Evolutionary conservation across 768 basidiomycete genomes (phyloP).

Genomic region (Candolleomyces eurysporus): DNA sequence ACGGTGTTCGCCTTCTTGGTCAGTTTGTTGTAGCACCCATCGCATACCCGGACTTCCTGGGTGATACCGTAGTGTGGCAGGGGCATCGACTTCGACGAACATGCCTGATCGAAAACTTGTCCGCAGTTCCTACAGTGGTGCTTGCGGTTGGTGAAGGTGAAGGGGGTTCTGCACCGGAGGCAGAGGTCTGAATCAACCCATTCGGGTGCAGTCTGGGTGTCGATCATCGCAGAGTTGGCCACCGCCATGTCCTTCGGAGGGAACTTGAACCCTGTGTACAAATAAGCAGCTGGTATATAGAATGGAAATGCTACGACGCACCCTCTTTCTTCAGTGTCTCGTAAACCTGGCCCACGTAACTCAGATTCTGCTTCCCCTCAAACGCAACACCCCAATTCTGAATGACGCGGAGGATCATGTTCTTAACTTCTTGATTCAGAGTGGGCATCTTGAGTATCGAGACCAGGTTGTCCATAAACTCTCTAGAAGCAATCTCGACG

Average conservation of each 20-base stretch:
- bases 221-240: conserved; percentile 81
- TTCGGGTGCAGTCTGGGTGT: conserved; percentile 89
- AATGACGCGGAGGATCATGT: conserved; percentile 70
- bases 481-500: conserved; percentile 77
- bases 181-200: conserved; percentile 98
- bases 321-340: conserved; percentile 75
- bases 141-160: conserved; percentile 94
- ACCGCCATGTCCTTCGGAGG: conserved; percentile 74
- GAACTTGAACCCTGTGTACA: conserved; percentile 67
- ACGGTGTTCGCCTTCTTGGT: conserved; percentile 62
- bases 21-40: conserved; percentile 82
- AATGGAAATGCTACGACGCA: conserved; percentile 26
- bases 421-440: conserved; percentile 81
- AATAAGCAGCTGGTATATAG: conserved; percentile 4
- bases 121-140: conserved; percentile 99
- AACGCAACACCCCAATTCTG: conserved; percentile 95
- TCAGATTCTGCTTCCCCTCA: conserved; percentile 71
- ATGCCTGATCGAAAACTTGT: conserved; percentile 91
- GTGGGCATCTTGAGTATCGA: conserved; percentile 79
- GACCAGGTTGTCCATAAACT: conserved; percentile 92
- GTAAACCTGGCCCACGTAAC: conserved; percentile 80
- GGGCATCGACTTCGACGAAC: conserved; percentile 80
- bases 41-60: conserved; percentile 92
- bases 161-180: conserved; percentile 85
- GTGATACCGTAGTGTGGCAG: conserved; percentile 93